Evolutionary conservation across 1,139 yeast species (phyloP), one percentile per base, ranked within the genome.

Genomic region (Fermentozyma sake): DNA sequence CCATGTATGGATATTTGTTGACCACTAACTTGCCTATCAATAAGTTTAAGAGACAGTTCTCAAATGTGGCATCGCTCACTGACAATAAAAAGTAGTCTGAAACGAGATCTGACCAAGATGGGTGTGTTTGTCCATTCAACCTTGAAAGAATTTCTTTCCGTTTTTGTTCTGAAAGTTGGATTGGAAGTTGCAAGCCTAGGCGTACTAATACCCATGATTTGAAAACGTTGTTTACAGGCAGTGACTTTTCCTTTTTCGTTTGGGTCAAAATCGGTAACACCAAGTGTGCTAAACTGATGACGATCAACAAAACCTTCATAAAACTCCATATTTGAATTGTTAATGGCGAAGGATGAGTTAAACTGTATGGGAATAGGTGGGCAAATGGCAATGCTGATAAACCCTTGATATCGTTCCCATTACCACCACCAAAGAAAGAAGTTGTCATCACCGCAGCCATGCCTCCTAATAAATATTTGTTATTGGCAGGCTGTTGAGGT

Each of bases 391-490:
- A 35, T 2, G 61, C 59, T 7, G 61, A 46, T 44, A 65, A 48
- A 4, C 71, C 68, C 35, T 63, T 54, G 45, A 61, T 61, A 36
- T 63, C 69, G 27, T 50, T 48, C 19, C 35, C 31, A 11, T 36
- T 34, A 5, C 56, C 55, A 7, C 55, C 55, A 12, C 61, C 59
- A 29, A 66, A 56, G 30, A 63, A 47, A 1, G 71, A 59, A 3
- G 70, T 60, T 10, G 78, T 79, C 55, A 72, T 55, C 33, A 73
- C 62, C 7, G 72, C 61, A 17, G 77, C 74, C 66, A 73, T 61
- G 20, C 78, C 76, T n/a, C 79, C 79, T 27, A 74, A 41, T 24
- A 73, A 46, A 22, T 61, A 47, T 42, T 67, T 68, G 31, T 31
- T 40, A n/a, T 34, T 32, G 6, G 39, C 32, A 12, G 28, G 35